A percentile compares a stretch with the other conserved stretches of the same genome.
Conservation (phyloP, 371 early-diverging fungal genomes). For the Apophysomyces elegans region DNA sequence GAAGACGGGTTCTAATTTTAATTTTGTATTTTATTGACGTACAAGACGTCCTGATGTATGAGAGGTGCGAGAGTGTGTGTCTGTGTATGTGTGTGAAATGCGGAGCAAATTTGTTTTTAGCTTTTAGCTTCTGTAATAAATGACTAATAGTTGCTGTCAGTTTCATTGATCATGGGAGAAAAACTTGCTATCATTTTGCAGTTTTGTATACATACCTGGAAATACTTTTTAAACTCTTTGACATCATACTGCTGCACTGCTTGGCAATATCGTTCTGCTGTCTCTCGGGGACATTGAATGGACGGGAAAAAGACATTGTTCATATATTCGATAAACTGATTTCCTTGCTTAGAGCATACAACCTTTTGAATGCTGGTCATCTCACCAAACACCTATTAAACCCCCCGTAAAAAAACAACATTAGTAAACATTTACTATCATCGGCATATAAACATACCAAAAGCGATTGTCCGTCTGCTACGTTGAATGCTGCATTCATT, state of each 20-base stretch:
- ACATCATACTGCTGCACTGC: slow-evolving; percentile 70
- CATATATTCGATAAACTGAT: slow-evolving; percentile 70
- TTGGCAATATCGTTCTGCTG: slow-evolving; percentile 65
- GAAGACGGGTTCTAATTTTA: no score
- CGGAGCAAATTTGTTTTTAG: slow-evolving; percentile 13
- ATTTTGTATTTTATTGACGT: neutral
- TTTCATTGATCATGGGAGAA: neutral
- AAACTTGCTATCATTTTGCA: no score
- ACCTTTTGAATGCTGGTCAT: slow-evolving; percentile 79
- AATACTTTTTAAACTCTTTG: slow-evolving; percentile 72
- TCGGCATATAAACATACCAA: slow-evolving; percentile 47
- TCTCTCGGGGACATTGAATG: slow-evolving; percentile 69
- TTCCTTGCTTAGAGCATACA: slow-evolving; percentile 65
- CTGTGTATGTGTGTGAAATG: slow-evolving; percentile 4
- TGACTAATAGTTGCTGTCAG: slow-evolving; percentile 25
- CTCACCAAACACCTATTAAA: slow-evolving; percentile 72
- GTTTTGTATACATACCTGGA: slow-evolving; percentile 59
- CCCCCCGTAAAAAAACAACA: neutral
- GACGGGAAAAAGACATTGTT: slow-evolving; percentile 66
- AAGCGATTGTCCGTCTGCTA: slow-evolving; percentile 80
- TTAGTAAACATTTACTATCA: neutral
- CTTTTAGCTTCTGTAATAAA: slow-evolving; percentile 45
- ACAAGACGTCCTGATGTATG: slow-evolving; percentile 9
- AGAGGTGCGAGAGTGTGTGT: slow-evolving; percentile 7
- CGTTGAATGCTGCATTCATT: slow-evolving; percentile 74